Evolutionary conservation across 805 yeast species (phyloP), one percentile per base, ranked within the genome.

Genomic region (Vanderwaltozyma yarrowii): DNA sequence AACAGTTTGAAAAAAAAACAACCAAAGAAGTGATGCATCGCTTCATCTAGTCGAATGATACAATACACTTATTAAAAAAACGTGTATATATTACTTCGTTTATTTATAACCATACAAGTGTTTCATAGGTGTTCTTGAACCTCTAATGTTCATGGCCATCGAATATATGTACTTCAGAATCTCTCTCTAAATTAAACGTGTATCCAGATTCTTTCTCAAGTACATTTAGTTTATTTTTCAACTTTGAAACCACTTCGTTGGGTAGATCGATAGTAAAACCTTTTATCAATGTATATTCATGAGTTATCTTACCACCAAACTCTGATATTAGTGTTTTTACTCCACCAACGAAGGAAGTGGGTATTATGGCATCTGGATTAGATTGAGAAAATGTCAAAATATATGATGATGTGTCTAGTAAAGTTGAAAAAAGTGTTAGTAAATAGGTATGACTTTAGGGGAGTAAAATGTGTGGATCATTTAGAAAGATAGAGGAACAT

Each of bases 201-300:
- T 46, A 47, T 14, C 51, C 54, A 12, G 47, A 38, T 12, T 39
- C 39, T 3, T 39, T 34, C 23, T 51, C 55, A 12, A 48, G 28
- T 5, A 44, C 35, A 13, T 38, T 37, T 23, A 58, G 23, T 15
- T 44, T 40, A 2, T 35, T 33, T 9, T 56, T 37, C 11, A 56
- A 39, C 18, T 45, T 46, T 7, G 51, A 41, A 13, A 62, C 41
- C 4, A 40, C 49, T 11, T 48, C 46, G 7, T 23, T 23, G 11
- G 71, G 69, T 5, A 69, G 42, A 5, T 57, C 56, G 39, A 70
- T 60, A 6, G 73, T 60, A 50, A 71, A 71, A 1, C 78, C 78
- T 39, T 39, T 36, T 30, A 72, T 54, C 11, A 70, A 59, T 3
- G 66, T 61, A 52, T 69, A 72, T 41, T 71, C 74, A 44, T 69